A percentile compares a stretch with the other conserved stretches of the same genome.
These are phyloP conservation scores for Somion occarium DNA, from an alignment of 1,284 basidiomycete genomes.

Conservation along the genomic window DNA sequence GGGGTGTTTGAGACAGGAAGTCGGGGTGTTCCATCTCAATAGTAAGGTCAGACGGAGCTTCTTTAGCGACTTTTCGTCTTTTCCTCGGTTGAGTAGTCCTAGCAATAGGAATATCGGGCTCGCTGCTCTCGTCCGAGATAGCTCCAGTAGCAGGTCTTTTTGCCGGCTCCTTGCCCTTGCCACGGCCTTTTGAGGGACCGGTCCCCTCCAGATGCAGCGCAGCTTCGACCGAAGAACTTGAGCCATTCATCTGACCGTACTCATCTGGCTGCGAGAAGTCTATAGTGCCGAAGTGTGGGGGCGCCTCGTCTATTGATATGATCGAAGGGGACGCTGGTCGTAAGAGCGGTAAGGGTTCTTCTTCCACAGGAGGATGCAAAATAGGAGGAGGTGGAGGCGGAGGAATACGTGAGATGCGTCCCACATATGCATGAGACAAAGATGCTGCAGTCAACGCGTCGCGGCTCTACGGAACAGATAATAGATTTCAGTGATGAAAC, in stretches of 20 bases:
- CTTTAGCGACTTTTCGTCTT: constrained; percentile 42
- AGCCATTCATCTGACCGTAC: constrained; percentile 16
- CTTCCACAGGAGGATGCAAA: constrained; percentile 32
- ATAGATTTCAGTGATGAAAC: no score
- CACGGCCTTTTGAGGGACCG: constrained; percentile 19
- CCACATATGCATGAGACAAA: constrained; percentile 61
- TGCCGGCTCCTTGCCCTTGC: constrained; percentile 34
- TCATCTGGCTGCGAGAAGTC: constrained; percentile 24
- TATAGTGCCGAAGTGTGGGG: constrained; percentile 2
- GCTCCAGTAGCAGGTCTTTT: constrained; percentile 45
- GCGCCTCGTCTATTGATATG: constrained; percentile 15
- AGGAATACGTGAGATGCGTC: constrained; percentile 57
- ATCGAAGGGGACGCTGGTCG: constrained; percentile 20
- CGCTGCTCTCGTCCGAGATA: constrained; percentile 53
- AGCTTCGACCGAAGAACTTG: constrained; percentile 34
- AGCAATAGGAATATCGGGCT: constrained; percentile 36
- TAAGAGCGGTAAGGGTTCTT: constrained; percentile 33
- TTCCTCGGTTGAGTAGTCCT: constrained; percentile 38
- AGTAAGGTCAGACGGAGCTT: constrained; percentile 28
- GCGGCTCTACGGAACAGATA: constrained; percentile 47
- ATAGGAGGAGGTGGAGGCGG: constrained; percentile 45
- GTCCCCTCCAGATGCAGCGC: constrained; percentile 40
- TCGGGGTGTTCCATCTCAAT: constrained; percentile 39
- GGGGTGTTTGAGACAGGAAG: constrained; percentile 25
- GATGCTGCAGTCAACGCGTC: constrained; percentile 55